phyloP scores from a whole-genome alignment of 306 rosid species.

The Cucumis melo region DNA sequence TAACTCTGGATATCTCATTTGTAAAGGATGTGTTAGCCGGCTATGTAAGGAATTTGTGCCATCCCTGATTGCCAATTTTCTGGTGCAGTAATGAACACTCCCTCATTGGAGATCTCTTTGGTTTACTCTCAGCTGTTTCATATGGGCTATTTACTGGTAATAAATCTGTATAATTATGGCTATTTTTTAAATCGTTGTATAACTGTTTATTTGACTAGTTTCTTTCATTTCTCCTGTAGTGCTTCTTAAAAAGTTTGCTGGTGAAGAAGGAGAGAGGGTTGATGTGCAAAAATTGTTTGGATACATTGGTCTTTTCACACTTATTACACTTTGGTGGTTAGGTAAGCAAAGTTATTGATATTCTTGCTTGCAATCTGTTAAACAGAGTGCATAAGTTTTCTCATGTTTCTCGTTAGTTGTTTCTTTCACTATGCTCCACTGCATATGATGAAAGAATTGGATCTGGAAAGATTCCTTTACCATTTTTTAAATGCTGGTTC shows the following conservation, averaged over 20 bases:
- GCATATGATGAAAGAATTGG: not conserved
- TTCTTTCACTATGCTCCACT: not conserved
- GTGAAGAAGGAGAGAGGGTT: conserved; percentile 82
- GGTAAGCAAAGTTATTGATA: conserved; percentile 30
- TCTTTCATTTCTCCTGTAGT: conserved; percentile 29
- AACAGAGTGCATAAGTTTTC: not conserved
- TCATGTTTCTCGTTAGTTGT: not conserved
- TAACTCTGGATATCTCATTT: conserved; percentile 1
- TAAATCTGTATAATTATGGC: conserved; percentile 3
- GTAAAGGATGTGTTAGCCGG: not conserved
- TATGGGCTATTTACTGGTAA: conserved; percentile 89
- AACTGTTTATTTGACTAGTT: conserved; percentile 4
- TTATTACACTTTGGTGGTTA: conserved; percentile 87
- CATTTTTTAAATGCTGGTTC: not conserved
- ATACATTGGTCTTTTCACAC: conserved; percentile 85
- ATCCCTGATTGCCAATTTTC: conserved; percentile 33
- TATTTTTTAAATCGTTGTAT: not conserved
- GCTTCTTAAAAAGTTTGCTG: conserved; percentile 71
- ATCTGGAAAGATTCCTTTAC: not conserved
- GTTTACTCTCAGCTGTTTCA: conserved; percentile 85
- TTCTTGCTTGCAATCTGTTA: conserved; percentile 6
- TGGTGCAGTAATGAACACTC: conserved; percentile 71
- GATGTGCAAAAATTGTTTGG: conserved; percentile 97
- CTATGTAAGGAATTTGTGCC: conserved; percentile 20
- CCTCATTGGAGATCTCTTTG: conserved; percentile 73